Conservation (phyloP, 495 filamentous ascomycete genomes). For the Penicillium riverlandense region DNA sequence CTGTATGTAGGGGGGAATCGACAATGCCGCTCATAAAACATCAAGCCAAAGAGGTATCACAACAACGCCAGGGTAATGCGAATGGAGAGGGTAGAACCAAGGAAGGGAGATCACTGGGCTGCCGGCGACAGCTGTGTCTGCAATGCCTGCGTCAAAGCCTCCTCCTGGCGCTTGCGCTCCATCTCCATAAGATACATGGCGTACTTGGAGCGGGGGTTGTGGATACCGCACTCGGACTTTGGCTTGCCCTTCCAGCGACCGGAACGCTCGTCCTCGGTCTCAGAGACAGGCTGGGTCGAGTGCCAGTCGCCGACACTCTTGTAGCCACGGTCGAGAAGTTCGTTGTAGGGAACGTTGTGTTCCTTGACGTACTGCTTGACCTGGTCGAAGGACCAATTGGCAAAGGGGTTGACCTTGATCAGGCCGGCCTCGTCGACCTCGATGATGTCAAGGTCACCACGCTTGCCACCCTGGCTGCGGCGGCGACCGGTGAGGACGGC, state of each 20-base stretch:
- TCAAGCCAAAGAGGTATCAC: too few species aligned
- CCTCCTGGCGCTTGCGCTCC: slow-evolving; percentile 65
- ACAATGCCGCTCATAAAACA: too few species aligned
- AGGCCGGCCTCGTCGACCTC: slow-evolving; percentile 89
- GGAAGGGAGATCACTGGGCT: slow-evolving; percentile 17
- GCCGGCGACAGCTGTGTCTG: slow-evolving; percentile 26
- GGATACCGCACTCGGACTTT: slow-evolving; percentile 97
- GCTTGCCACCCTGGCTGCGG: slow-evolving; percentile 87
- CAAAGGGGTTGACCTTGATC: slow-evolving; percentile 97
- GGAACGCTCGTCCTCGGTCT: slow-evolving; percentile 92
- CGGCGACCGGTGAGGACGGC: slow-evolving; percentile 93
- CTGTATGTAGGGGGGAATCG: too few species aligned
- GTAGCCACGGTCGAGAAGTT: slow-evolving; percentile 82
- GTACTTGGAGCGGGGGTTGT: slow-evolving; percentile 92
- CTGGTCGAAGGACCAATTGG: slow-evolving; percentile 89
- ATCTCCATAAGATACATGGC: slow-evolving; percentile 72
- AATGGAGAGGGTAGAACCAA: slow-evolving; percentile 2
- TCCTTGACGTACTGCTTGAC: slow-evolving; percentile 80
- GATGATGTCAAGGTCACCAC: slow-evolving; percentile 79
- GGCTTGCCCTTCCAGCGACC: slow-evolving; percentile 91
- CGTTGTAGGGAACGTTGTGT: slow-evolving; percentile 90
- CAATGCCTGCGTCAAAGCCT: slow-evolving; percentile 42
- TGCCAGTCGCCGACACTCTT: slow-evolving; percentile 98
- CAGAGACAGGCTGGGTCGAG: slow-evolving; percentile 82
- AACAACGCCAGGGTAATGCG: slow-evolving; percentile 4